Conservation (phyloP, 805 yeast species). For the Dipodascopsis uninucleata region DNA sequence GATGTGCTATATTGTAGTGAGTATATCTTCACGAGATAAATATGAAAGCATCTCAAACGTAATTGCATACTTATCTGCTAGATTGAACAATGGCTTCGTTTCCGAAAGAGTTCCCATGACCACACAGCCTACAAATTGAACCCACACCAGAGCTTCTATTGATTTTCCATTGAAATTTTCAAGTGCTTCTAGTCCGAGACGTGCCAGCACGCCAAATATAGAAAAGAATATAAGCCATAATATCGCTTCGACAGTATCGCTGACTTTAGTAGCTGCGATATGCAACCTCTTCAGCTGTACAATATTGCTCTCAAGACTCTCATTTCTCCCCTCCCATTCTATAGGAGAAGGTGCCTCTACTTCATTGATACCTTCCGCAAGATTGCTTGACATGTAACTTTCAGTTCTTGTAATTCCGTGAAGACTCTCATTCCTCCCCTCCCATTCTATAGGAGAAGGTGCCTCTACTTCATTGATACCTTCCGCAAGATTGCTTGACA, state of each 20-base stretch:
- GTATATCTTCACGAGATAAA: background rate
- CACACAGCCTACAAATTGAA: slow-evolving; percentile 31
- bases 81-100: slow-evolving; percentile 12
- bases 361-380: too few species aligned
- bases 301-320: too few species aligned
- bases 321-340: too few species aligned
- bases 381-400: too few species aligned
- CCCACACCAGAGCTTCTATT: slow-evolving; percentile 26
- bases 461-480: too few species aligned
- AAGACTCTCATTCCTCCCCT: too few species aligned
- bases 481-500: too few species aligned
- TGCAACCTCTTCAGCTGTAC: too few species aligned
- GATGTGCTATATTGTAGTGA: background rate
- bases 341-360: too few species aligned
- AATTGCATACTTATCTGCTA: slow-evolving; percentile 6
- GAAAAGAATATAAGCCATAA: slow-evolving; percentile 26
- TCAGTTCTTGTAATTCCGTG: too few species aligned
- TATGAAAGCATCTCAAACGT: background rate
- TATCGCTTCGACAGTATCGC: slow-evolving; percentile 11
- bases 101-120: slow-evolving; percentile 28
- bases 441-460: too few species aligned
- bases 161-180: slow-evolving; percentile 25
- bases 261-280: too few species aligned
- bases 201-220: slow-evolving; percentile 29
- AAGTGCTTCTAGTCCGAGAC: slow-evolving; percentile 27